These are phyloP conservation scores for Poa pratensis DNA, from an alignment of 176 grass and related monocot genomes.

Conservation along the genomic window DNA sequence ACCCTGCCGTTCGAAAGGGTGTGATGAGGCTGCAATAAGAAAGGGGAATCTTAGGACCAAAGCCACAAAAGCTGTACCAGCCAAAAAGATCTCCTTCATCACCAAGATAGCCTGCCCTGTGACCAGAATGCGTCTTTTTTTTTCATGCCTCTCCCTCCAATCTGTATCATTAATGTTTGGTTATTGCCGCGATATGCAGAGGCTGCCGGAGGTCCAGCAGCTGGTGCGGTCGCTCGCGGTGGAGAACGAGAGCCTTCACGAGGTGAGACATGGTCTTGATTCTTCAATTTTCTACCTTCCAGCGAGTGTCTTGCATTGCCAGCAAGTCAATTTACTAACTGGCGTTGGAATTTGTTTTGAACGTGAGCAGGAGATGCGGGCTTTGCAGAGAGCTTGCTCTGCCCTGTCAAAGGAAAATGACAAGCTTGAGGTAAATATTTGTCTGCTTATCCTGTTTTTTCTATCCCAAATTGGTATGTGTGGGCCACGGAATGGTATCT, in stretches of 20 bases:
- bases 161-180: neutral
- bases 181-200: conserved; percentile 41
- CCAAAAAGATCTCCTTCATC: conserved; percentile 34
- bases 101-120: conserved; percentile 32
- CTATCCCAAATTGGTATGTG: conserved; percentile 26
- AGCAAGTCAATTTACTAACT: neutral
- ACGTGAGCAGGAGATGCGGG: conserved; percentile 54
- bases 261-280: conserved; percentile 34
- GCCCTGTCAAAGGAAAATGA: conserved; percentile 52
- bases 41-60: conserved; percentile 45
- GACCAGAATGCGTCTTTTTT: conserved; percentile 16
- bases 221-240: conserved; percentile 51
- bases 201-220: conserved; percentile 63
- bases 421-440: conserved; percentile 55
- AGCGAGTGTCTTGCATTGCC: neutral
- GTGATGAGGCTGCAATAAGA: conserved; percentile 26
- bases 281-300: neutral
- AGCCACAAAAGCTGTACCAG: conserved; percentile 40
- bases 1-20: conserved; percentile 37
- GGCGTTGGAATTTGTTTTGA: conserved; percentile 12
- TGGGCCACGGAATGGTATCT: conserved; percentile 35
- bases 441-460: conserved; percentile 14
- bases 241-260: conserved; percentile 52
- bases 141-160: neutral
- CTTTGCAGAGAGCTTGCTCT: conserved; percentile 53